A percentile compares a stretch with the other conserved stretches of the same genome.
Evolutionary conservation across 768 basidiomycete genomes (phyloP).

Genomic region (Leucocoprinus leucothites): DNA sequence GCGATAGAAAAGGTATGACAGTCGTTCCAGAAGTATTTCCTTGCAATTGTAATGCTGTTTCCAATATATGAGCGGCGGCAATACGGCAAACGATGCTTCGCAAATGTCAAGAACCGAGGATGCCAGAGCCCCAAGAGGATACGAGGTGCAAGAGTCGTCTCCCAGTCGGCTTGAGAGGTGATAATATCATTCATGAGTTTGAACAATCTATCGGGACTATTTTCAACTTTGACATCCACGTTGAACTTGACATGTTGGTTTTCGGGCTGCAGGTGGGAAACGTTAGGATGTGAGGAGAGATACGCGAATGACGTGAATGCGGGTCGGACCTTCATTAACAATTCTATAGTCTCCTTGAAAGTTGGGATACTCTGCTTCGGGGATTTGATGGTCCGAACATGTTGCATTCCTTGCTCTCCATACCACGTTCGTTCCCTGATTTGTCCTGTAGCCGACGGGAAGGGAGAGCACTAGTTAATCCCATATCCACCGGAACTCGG

Average conservation of each 20-base stretch:
- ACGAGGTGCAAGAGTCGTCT: conserved; percentile 73
- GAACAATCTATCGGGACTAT: conserved; percentile 87
- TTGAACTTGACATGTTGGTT: conserved; percentile 77
- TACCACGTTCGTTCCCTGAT: conserved; percentile 74
- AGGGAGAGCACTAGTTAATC: conserved; percentile 17
- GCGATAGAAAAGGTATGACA: conserved; percentile 85
- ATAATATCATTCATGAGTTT: conserved; percentile 70
- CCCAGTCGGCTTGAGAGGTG: conserved; percentile 63
- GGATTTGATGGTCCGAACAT: conserved; percentile 74
- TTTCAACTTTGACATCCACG: conserved; percentile 93
- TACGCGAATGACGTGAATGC: not conserved
- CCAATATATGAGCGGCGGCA: conserved; percentile 87
- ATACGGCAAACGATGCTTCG: conserved; percentile 75
- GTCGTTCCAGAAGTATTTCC: conserved; percentile 86
- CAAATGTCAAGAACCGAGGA: conserved; percentile 80
- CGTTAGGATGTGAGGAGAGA: not conserved
- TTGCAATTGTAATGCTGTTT: conserved; percentile 62
- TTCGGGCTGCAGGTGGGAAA: conserved; percentile 46
- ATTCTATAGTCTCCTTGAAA: conserved; percentile 76
- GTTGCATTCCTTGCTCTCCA: conserved; percentile 68
- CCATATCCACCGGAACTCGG: not conserved
- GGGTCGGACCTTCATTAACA: conserved; percentile 67
- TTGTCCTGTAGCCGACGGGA: conserved; percentile 38
- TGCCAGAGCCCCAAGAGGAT: conserved; percentile 88
- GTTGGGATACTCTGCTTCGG: conserved; percentile 89